Percentiles rank a stretch among this genome's conserved stretches.
Conservation (phyloP, 495 filamentous ascomycete species). For the Podospora pseudocomata region DNA sequence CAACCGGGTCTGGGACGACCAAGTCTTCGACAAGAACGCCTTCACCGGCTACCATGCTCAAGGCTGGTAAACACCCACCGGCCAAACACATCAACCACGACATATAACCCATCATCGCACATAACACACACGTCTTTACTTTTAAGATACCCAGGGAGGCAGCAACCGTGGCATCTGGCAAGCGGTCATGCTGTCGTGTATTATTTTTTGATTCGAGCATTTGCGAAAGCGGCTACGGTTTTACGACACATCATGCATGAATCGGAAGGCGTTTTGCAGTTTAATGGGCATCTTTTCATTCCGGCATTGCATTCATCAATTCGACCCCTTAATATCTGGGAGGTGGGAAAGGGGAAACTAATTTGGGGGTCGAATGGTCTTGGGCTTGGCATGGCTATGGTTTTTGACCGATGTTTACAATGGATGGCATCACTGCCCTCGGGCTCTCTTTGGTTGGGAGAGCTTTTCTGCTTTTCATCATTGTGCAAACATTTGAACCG, state of each 20-base stretch:
- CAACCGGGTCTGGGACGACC: constrained; percentile 29
- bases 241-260: constrained; percentile 43
- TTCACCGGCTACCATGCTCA: constrained; percentile 51
- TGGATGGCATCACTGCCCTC: constrained; percentile 35
- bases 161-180: constrained; percentile 27
- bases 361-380: constrained; percentile 28
- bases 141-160: constrained; percentile 30
- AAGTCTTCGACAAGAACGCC: constrained; percentile 51
- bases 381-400: constrained; percentile 24
- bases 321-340: constrained; percentile 20
- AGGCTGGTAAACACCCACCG: constrained; percentile 45
- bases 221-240: constrained; percentile 32
- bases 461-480: constrained; percentile 16
- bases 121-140: constrained; percentile 25
- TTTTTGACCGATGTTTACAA: constrained; percentile 36
- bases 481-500: constrained; percentile 8
- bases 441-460: constrained; percentile 12
- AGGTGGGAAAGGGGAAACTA: background rate
- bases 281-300: constrained; percentile 8
- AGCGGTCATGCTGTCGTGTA: constrained; percentile 39
- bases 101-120: constrained; percentile 21
- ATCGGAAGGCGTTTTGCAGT: constrained; percentile 41
- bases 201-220: constrained; percentile 37
- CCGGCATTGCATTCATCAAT: constrained; percentile 30
- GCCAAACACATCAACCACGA: constrained; percentile 9